Evolutionary conservation across 2,329 filamentous ascomycete species (phyloP).

Genomic region (Calycina herbarum): DNA sequence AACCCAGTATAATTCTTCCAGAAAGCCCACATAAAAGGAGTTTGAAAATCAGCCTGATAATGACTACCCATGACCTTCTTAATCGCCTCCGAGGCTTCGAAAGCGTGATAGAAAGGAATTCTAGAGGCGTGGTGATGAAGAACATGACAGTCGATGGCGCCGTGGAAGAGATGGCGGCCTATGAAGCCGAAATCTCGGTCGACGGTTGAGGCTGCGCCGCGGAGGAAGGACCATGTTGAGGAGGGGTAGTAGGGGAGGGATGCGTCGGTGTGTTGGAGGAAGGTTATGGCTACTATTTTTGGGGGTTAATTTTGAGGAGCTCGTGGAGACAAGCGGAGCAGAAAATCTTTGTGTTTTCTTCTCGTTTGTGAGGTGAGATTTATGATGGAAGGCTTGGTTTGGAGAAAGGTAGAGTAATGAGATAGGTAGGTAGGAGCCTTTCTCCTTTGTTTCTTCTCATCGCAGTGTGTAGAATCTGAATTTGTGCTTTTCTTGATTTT

Average conservation of each 20-base stretch:
- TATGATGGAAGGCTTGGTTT: neutral
- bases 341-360: neutral
- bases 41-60: conserved; percentile 46
- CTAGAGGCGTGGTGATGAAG: conserved; percentile 60
- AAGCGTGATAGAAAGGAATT: conserved; percentile 60
- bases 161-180: conserved; percentile 61
- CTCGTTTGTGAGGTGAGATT: neutral
- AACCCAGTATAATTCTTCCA: conserved; percentile 34
- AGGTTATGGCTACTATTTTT: conserved; percentile 67
- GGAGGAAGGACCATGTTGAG: conserved; percentile 58
- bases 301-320: conserved; percentile 22
- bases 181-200: conserved; percentile 65
- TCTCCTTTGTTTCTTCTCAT: neutral
- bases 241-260: conserved; percentile 59
- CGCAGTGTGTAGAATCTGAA: neutral
- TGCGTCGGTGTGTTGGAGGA: conserved; percentile 67
- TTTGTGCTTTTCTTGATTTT: neutral
- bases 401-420: neutral
- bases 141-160: conserved; percentile 62
- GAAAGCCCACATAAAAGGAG: conserved; percentile 33
- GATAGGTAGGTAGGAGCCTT: neutral
- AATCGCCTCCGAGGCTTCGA: conserved; percentile 56
- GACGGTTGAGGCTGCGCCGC: conserved; percentile 60
- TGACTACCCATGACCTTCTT: conserved; percentile 52
- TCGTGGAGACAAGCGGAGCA: neutral